Conservation (phyloP, 768 basidiomycete species). For the Xerocomellus intermedius region DNA sequence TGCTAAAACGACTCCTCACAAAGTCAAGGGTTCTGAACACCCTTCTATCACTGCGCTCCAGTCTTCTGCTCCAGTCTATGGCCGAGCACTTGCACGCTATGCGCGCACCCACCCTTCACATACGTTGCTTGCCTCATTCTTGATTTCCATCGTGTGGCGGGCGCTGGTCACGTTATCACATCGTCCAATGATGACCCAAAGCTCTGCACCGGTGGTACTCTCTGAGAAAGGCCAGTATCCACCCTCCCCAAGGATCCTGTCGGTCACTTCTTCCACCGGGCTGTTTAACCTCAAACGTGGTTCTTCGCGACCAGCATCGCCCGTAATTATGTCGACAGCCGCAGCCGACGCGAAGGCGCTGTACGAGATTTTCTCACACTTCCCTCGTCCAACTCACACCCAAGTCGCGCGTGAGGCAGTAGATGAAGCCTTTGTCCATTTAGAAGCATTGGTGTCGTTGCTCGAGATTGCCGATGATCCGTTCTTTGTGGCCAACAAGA, state of each 20-base stretch:
- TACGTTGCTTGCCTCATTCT: constrained; percentile 60
- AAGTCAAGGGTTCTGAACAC: constrained; percentile 36
- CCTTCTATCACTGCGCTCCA: constrained; percentile 61
- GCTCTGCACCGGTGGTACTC: constrained; percentile 35
- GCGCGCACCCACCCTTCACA: constrained; percentile 55
- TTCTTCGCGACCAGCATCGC: constrained; percentile 66
- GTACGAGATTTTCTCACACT: constrained; percentile 54
- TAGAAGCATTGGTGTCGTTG: constrained; percentile 55
- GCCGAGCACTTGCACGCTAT: constrained; percentile 55
- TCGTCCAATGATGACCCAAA: constrained; percentile 46
- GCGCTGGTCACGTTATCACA: constrained; percentile 69
- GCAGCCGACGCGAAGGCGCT: constrained; percentile 60
- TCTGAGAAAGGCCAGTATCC: constrained; percentile 43
- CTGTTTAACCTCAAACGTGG: constrained; percentile 67
- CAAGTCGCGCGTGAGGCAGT: constrained; percentile 76
- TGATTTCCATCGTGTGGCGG: constrained; percentile 75
- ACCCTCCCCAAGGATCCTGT: constrained; percentile 44
- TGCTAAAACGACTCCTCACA: constrained; percentile 24
- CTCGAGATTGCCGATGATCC: constrained; percentile 50
- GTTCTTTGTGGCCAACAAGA: constrained; percentile 18
- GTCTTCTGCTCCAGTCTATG: constrained; percentile 59
- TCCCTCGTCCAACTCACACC: constrained; percentile 61
- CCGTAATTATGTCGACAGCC: constrained; percentile 41
- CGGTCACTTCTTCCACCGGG: constrained; percentile 53
- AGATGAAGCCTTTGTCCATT: constrained; percentile 70